A percentile compares a stretch with the other conserved stretches of the same genome.
Conservation (phyloP, 1,284 basidiomycete genomes). For the Sphagnurus paluster region DNA sequence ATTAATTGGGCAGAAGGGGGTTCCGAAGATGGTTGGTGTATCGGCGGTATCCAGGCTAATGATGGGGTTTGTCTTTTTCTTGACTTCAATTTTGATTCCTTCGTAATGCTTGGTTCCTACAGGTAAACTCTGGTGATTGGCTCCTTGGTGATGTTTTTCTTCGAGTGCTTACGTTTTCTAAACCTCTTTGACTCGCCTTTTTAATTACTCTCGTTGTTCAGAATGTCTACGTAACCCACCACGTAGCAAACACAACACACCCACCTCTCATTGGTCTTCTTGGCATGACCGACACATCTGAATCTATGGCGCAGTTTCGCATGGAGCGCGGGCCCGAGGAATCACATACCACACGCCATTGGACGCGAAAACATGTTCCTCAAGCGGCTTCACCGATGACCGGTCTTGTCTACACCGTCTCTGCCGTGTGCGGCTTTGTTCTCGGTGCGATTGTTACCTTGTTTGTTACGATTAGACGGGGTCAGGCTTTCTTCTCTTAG, state of each 20-base stretch:
- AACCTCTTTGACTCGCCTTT: neutral
- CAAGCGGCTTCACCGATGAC: slow-evolving; percentile 12
- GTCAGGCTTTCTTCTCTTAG: neutral
- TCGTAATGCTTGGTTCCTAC: slow-evolving; percentile 1
- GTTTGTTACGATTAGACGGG: slow-evolving; percentile 6
- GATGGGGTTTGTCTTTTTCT: slow-evolving; percentile 40
- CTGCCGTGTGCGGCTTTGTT: slow-evolving; percentile 14
- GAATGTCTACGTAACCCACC: slow-evolving; percentile 58
- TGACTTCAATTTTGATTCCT: neutral
- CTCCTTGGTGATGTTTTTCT: slow-evolving; percentile 59
- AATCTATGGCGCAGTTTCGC: slow-evolving; percentile 42
- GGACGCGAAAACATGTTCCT: slow-evolving; percentile 18
- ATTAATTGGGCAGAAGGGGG: slow-evolving; percentile 48
- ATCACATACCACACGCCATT: slow-evolving; percentile 23
- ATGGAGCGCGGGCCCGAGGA: slow-evolving; percentile 44
- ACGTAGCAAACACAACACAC: slow-evolving; percentile 38
- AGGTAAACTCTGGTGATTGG: slow-evolving; percentile 66
- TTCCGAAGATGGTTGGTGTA: slow-evolving; percentile 48
- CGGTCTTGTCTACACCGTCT: slow-evolving; percentile 10
- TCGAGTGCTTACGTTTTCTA: slow-evolving; percentile 37
- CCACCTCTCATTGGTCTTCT: slow-evolving; percentile 50
- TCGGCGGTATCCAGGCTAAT: slow-evolving; percentile 57
- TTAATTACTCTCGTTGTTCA: slow-evolving; percentile 16
- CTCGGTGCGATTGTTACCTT: slow-evolving; percentile 12
- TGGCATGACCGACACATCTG: slow-evolving; percentile 42